Conservation (phyloP, 2,329 filamentous ascomycete genomes). For the Aureobasidium subglaciale region DNA sequence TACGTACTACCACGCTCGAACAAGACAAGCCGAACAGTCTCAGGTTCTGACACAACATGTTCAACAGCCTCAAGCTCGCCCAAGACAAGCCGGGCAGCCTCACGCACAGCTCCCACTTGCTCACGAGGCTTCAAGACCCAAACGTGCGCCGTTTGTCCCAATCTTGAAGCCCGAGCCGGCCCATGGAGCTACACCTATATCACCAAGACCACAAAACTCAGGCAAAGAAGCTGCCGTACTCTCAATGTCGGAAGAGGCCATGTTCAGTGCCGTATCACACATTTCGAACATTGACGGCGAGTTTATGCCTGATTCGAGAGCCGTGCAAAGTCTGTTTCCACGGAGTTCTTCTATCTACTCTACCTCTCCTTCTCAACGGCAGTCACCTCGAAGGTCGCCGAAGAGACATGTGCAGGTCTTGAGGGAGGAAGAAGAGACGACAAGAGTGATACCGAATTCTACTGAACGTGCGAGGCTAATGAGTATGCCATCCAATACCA, state of each 20-base stretch:
- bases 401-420: not conserved
- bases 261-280: constrained; percentile 9
- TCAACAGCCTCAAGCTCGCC: not conserved
- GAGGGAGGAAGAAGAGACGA: not conserved
- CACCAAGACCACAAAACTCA: not conserved
- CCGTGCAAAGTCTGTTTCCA: constrained; percentile 1
- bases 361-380: not conserved
- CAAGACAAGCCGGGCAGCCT: not conserved
- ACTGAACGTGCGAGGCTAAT: not conserved
- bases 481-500: not conserved
- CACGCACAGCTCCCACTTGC: not conserved
- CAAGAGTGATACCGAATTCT: not conserved
- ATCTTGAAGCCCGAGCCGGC: not conserved
- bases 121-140: not conserved
- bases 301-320: constrained; percentile 4
- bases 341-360: constrained; percentile 1
- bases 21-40: not conserved
- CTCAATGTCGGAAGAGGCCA: constrained; percentile 12
- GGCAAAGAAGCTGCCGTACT: not conserved
- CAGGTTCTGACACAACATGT: no score
- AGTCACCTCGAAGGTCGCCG: constrained; percentile 2
- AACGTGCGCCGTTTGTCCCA: not conserved
- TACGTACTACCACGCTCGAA: not conserved
- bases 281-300: constrained; percentile 8
- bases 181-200: not conserved